Percentiles rank a stretch among this genome's conserved stretches.
Conservation (phyloP, 371 early-diverging fungal species). For the Lichtheimia ornata region DNA sequence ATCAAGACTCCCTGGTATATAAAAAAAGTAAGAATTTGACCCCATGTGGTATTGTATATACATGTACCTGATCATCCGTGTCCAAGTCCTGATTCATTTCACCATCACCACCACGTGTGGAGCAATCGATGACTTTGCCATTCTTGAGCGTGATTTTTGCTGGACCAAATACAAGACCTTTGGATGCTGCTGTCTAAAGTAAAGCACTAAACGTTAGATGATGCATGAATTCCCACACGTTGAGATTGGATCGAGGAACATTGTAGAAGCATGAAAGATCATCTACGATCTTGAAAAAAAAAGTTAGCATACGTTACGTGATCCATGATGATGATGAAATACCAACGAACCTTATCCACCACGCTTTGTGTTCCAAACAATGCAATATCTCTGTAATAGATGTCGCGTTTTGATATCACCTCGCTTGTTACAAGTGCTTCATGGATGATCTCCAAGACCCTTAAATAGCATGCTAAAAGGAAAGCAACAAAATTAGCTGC, state of each 20-base stretch:
- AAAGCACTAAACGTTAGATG: not conserved
- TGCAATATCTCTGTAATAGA: slow-evolving; percentile 44
- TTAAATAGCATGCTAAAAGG: slow-evolving; percentile 35
- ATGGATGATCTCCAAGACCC: slow-evolving; percentile 45
- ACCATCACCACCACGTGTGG: not conserved
- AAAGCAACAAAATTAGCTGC: not conserved
- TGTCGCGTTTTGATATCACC: slow-evolving; percentile 43
- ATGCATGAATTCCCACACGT: slow-evolving; percentile 18
- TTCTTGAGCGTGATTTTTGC: slow-evolving; percentile 36
- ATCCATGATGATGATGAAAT: not conserved
- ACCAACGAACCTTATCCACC: slow-evolving; percentile 33
- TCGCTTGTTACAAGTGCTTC: slow-evolving; percentile 36
- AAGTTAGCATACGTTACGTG: not conserved
- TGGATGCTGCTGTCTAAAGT: slow-evolving; percentile 41
- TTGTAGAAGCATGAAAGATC: slow-evolving; percentile 36
- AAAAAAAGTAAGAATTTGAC: too few relatives aligned
- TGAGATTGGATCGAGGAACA: slow-evolving; percentile 39
- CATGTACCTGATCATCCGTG: slow-evolving; percentile 32
- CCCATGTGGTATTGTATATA: too few relatives aligned
- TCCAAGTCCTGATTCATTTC: slow-evolving; percentile 5
- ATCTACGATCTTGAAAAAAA: slow-evolving; percentile 38
- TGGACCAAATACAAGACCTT: slow-evolving; percentile 45
- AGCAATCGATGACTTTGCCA: slow-evolving; percentile 33
- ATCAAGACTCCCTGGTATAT: slow-evolving; percentile 33
- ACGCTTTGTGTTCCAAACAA: slow-evolving; percentile 36